Percentiles rank a stretch among this genome's conserved stretches.
Evolutionary conservation across 192 early-diverging fungal species (phyloP).

Genomic region (Chytriomyces sp.): DNA sequence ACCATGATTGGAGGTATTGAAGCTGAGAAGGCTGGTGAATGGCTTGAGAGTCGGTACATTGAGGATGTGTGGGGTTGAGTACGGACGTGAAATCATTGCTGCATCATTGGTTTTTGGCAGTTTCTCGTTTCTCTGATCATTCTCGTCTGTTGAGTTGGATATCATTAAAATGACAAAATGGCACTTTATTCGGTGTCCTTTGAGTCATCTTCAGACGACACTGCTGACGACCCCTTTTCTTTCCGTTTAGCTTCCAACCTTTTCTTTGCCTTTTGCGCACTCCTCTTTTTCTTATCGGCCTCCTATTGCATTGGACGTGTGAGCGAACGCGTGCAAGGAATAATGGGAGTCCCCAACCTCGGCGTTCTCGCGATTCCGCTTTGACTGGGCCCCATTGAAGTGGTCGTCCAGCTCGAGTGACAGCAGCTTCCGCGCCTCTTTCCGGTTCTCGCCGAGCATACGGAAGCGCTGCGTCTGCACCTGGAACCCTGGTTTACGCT

Average conservation of each 20-base stretch:
- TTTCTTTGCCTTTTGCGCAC: slow-evolving; percentile 6
- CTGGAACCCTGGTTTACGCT: neutral
- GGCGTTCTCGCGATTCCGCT: slow-evolving; percentile 8
- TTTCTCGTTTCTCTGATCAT: too few relatives aligned
- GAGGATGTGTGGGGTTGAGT: slow-evolving; percentile 42
- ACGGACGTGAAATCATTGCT: too few relatives aligned
- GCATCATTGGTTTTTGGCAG: too few relatives aligned
- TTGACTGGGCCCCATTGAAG: slow-evolving; percentile 39
- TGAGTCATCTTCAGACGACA: too few relatives aligned
- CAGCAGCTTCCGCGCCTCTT: slow-evolving; percentile 52
- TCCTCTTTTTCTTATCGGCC: slow-evolving; percentile 30
- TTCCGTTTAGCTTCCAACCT: neutral
- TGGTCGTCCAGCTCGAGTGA: slow-evolving; percentile 40
- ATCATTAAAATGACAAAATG: too few relatives aligned
- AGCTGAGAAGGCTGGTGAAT: neutral
- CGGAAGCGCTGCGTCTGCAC: slow-evolving; percentile 51
- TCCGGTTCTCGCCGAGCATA: slow-evolving; percentile 39
- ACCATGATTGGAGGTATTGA: slow-evolving; percentile 9
- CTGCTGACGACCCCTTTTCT: too few relatives aligned
- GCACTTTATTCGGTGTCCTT: too few relatives aligned
- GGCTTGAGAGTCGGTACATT: slow-evolving; percentile 20
- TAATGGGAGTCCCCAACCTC: too few relatives aligned
- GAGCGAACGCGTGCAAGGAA: too few relatives aligned
- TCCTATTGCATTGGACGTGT: too few relatives aligned
- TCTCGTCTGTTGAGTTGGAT: too few relatives aligned